Conservation (phyloP, 352 stramenopile genomes). For the Stephanocyclus meneghinianus region DNA sequence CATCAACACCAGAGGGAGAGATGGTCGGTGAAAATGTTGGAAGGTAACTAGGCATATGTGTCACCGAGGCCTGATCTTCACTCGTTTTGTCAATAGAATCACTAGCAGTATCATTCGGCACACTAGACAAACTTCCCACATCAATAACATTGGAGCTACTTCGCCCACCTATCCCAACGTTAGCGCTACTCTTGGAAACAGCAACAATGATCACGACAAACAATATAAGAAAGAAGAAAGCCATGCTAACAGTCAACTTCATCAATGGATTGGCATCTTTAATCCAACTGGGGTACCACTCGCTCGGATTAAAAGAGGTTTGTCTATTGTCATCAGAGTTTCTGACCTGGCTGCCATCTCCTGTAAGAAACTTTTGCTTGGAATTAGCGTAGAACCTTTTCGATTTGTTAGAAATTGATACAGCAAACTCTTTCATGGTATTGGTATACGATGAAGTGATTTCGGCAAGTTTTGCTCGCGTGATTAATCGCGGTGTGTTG, state of each 20-base stretch:
- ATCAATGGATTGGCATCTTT: conserved; percentile 12
- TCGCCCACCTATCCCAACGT: neutral
- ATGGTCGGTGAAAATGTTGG: conserved; percentile 1
- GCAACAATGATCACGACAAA: conserved; percentile 4
- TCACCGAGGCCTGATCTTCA: conserved; percentile 1
- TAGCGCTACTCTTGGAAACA: neutral
- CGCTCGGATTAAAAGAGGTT: neutral
- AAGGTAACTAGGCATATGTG: conserved; percentile 7
- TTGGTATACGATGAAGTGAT: conserved; percentile 7
- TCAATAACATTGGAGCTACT: neutral
- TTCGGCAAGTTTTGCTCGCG: conserved; percentile 8
- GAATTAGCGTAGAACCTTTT: conserved; percentile 5
- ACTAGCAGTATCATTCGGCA: conserved; percentile 2
- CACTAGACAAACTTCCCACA: conserved; percentile 1
- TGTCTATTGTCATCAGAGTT: neutral
- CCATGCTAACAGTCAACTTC: conserved; percentile 1
- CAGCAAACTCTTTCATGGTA: neutral
- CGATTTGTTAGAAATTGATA: conserved; percentile 1
- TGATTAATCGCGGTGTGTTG: conserved; percentile 5
- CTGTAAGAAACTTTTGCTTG: conserved; percentile 11
- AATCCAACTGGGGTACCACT: neutral
- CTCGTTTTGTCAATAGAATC: neutral
- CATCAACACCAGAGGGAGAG: neutral
- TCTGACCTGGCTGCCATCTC: neutral
- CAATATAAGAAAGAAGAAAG: conserved; percentile 5